A percentile compares a stretch with the other conserved stretches of the same genome.
Conservation (phyloP, 2,329 filamentous ascomycete species). For the Phyllosticta citribraziliensis region DNA sequence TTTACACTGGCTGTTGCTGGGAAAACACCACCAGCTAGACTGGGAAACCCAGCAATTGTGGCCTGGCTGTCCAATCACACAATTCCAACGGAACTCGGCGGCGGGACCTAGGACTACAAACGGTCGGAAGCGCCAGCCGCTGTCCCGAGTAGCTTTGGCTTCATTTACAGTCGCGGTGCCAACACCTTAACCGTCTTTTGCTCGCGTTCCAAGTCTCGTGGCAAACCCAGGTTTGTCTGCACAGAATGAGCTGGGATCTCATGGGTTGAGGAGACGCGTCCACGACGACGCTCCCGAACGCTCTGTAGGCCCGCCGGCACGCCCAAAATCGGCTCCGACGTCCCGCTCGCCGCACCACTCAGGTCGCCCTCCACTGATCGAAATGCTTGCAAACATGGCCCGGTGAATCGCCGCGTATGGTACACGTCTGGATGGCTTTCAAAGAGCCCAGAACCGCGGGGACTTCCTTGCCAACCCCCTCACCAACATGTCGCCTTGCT, state of each 20-base stretch:
- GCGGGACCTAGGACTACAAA: background rate
- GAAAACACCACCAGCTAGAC: background rate
- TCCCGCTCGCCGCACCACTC: background rate
- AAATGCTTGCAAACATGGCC: background rate
- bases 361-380: background rate
- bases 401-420: background rate
- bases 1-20: background rate
- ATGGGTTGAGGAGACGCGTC: background rate
- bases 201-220: background rate
- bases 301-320: background rate
- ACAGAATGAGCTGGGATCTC: background rate
- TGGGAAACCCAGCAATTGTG: background rate
- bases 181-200: background rate
- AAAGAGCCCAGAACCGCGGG: background rate
- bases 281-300: background rate
- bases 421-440: background rate
- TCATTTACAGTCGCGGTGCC: background rate
- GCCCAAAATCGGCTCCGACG: background rate
- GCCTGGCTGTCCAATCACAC: background rate
- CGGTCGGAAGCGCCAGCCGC: background rate
- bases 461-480: background rate
- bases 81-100: background rate
- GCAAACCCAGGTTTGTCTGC: background rate
- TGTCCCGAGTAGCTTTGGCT: background rate
- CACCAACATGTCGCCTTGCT: background rate